Base-by-base conservation (phyloP, 352 stramenopile species). In the Blastocystis sp. region DNA sequence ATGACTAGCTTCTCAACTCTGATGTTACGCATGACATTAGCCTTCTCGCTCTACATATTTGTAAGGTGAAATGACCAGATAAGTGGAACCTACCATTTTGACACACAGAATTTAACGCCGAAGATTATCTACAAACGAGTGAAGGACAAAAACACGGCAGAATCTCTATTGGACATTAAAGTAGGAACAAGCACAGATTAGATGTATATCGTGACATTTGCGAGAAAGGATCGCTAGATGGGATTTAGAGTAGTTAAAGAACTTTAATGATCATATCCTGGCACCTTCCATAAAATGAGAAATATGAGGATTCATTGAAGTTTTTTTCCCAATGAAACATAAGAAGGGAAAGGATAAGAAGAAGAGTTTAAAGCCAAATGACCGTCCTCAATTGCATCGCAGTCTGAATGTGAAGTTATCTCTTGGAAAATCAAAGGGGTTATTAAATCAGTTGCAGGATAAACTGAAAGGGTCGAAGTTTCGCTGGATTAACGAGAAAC, bases 1-100 rank as follows among this genome's bases (percentile, higher is more conserved):
- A 99, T 95, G 91, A 99, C 97, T 87, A 99, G 92, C 95, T 99
- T 99, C 92, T 98, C 96, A 90, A 99, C 95, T 91, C 98, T 96
- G 92, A 99, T 98, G 75, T 99, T 96, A 90, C 94, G 94, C 96
- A 99, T 99, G 66, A 93, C 91, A 93, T 99, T 99, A 68, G 91
- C 90, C 90, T 94, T 93, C 59, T 91, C 64, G 35, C 64, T 77
- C 64, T 77, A 77, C 64, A 54, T 3, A 56, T 19, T 33, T n/a
- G 33, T 44, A 24, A 77, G 33, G 37, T 51, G n/a, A 4, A 56
- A 5, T 17, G n/a, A 4, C 1, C n/a, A 75, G 17, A 33, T 56
- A 51, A 33, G 17, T 11, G 37, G 24, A 51, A 56, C 33, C 51
- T 77, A 77, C 64, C 64, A 77, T 77, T 7, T 19, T 77, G 30